Percentiles rank a stretch among this genome's conserved stretches.
Evolutionary conservation across 2,329 filamentous ascomycete genomes (phyloP).

Genomic region (Talaromyces sp.): DNA sequence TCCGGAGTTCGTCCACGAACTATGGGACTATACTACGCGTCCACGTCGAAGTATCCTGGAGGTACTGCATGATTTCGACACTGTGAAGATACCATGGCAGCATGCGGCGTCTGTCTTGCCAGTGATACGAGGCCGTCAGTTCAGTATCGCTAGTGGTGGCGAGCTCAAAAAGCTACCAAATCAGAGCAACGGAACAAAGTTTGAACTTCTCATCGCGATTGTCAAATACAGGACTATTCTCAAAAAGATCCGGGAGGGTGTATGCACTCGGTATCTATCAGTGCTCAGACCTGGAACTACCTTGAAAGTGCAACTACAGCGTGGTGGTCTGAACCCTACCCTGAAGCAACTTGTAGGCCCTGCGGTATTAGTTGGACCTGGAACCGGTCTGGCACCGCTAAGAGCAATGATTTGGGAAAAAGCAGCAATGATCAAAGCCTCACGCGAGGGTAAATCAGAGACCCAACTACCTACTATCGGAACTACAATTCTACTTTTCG

Average conservation of each 20-base stretch:
- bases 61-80: slow-evolving; percentile 84
- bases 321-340: slow-evolving; percentile 52
- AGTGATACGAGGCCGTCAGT: slow-evolving; percentile 80
- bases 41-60: slow-evolving; percentile 89
- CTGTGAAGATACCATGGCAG: slow-evolving; percentile 75
- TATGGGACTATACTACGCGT: slow-evolving; percentile 93
- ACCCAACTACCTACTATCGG: slow-evolving; percentile 34
- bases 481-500: slow-evolving; percentile 71
- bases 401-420: slow-evolving; percentile 78
- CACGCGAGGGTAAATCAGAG: slow-evolving; percentile 30
- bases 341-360: slow-evolving; percentile 54
- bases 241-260: slow-evolving; percentile 76
- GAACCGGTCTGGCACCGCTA: slow-evolving; percentile 84
- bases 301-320: slow-evolving; percentile 60
- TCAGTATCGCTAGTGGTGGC: slow-evolving; percentile 83
- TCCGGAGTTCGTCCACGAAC: slow-evolving; percentile 78
- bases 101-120: slow-evolving; percentile 74
- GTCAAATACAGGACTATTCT: slow-evolving; percentile 90
- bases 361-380: slow-evolving; percentile 75
- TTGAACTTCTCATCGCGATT: slow-evolving; percentile 79
- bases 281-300: slow-evolving; percentile 58
- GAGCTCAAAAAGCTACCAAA: slow-evolving; percentile 39
- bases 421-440: slow-evolving; percentile 37
- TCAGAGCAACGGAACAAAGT: slow-evolving; percentile 49
- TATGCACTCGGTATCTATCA: slow-evolving; percentile 85